Base-by-base conservation (phyloP, 768 basidiomycete species). In the Tylopilus sp. region DNA sequence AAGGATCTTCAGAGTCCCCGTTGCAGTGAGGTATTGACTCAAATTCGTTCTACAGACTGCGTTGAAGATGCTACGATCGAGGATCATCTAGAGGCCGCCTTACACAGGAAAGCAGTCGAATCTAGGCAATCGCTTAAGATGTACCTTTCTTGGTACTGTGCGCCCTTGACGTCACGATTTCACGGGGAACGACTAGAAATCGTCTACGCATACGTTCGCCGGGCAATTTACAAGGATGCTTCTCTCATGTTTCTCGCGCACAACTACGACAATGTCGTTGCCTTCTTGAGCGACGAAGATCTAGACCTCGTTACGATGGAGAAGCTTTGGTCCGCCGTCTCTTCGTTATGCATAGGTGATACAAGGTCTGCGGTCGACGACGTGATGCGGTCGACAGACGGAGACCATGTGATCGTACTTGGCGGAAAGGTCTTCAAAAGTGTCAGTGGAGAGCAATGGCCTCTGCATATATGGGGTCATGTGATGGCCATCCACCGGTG, bases 161-260 rank as follows among this genome's bases (percentile, higher is more conserved):
- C 71, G 3, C 63, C 71, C 10, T 49, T 55, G 12, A 44, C 51
- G 22, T 75, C 73, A 8, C 63, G 45, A 17, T 74, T 63, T 43
- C 66, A 69, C 41, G 37, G 36, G n/a, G 74, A 75, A 57, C 70
- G 71, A 46, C 30, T 71, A 24, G 54, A 63, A 19, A 58, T 73
- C 50, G 68, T 75, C 47, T 60, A 60, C 49, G 71, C 74, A 24
- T 74, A 66, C 48, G 63, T 75, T 43, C 72, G 71, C 14, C 66
- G 73, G 17, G 72, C 66, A 21, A 62, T 75, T 28, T 72, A 67
- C 53, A 70, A 63, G 26, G 71, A 75, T 50, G 58, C 70, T 44
- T 64, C 66, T 22, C 68, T 75, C n/a, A 72, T 72, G 66, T 63
- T 73, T 43, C 59, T 69, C 33, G 65, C 73, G 3, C 71, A 73